Percentiles rank a stretch among this genome's conserved stretches.
These are phyloP conservation scores for Cladosporium phlei DNA, from an alignment of 2,329 filamentous ascomycete genomes.

Conservation along the genomic window DNA sequence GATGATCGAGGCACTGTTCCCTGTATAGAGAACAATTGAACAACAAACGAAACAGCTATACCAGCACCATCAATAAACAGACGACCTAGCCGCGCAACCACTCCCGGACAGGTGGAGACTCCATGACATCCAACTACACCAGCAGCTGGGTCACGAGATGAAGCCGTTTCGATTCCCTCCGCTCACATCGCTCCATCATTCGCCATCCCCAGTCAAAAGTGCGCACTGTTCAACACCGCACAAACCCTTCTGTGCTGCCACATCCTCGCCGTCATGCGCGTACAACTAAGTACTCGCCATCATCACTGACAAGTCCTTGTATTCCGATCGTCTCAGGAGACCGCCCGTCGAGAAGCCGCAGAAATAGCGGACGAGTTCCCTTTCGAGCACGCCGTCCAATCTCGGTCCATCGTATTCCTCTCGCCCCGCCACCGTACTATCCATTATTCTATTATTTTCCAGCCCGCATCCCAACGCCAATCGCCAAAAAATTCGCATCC, in stretches of 20 bases:
- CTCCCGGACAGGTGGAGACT: background rate
- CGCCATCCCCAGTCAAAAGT: conserved; percentile 3
- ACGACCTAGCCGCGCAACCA: conserved; percentile 5
- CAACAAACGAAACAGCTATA: background rate
- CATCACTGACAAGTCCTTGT: background rate
- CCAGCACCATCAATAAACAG: background rate
- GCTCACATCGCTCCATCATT: too few relatives aligned
- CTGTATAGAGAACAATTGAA: too few relatives aligned
- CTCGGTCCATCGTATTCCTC: background rate
- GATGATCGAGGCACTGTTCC: background rate
- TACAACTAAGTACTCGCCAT: too few relatives aligned
- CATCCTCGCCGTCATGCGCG: background rate
- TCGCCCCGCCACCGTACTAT: background rate
- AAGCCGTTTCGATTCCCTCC: conserved; percentile 1
- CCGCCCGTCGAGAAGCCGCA: conserved; percentile 1
- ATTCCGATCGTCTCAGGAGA: conserved; percentile 9
- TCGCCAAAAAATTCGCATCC: background rate
- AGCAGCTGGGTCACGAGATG: conserved; percentile 12
- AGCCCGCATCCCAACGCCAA: background rate
- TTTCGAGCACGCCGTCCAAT: too few relatives aligned
- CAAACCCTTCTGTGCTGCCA: background rate
- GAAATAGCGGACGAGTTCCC: conserved; percentile 5
- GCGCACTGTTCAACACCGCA: background rate
- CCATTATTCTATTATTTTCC: background rate
- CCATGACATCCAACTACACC: conserved; percentile 5